Conservation (phyloP, 257 asterid species). For the Ligustrum vulgare region DNA sequence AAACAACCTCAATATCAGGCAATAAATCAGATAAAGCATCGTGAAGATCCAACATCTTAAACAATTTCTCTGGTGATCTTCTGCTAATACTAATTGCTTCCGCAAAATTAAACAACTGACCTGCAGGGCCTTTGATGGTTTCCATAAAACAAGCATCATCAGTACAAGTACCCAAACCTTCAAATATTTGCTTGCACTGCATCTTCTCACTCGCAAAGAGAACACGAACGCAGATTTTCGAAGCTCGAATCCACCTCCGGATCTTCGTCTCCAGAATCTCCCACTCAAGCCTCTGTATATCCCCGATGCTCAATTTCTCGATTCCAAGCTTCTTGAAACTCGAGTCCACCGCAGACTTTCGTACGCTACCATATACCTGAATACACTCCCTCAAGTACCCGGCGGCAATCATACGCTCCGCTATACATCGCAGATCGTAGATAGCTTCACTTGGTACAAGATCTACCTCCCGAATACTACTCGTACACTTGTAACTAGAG, state of each 20-base stretch:
- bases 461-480: slow-evolving; percentile 72
- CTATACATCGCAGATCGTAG: slow-evolving; percentile 73
- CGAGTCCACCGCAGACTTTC: slow-evolving; percentile 66
- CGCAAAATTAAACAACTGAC: slow-evolving; percentile 79
- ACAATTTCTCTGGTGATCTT: slow-evolving; percentile 86
- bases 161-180: slow-evolving; percentile 49
- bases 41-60: slow-evolving; percentile 82
- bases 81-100: slow-evolving; percentile 81
- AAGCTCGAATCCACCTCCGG: slow-evolving; percentile 82
- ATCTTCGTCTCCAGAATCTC: slow-evolving; percentile 75
- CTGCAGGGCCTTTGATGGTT: slow-evolving; percentile 74
- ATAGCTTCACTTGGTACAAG: slow-evolving; percentile 67
- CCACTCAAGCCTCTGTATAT: slow-evolving; percentile 81
- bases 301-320: slow-evolving; percentile 78
- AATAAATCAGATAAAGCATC: slow-evolving; percentile 56
- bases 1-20: too few relatives aligned
- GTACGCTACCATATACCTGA: slow-evolving; percentile 70
- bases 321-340: slow-evolving; percentile 56
- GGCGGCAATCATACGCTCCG: slow-evolving; percentile 72
- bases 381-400: slow-evolving; percentile 78
- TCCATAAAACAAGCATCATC: slow-evolving; percentile 79
- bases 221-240: slow-evolving; percentile 62
- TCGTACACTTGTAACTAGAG: slow-evolving; percentile 47
- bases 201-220: slow-evolving; percentile 74
- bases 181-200: slow-evolving; percentile 76